A percentile compares a stretch with the other conserved stretches of the same genome.
Conservation (phyloP, 805 yeast genomes). For the Wickerhamomyces subpelliculosus region DNA sequence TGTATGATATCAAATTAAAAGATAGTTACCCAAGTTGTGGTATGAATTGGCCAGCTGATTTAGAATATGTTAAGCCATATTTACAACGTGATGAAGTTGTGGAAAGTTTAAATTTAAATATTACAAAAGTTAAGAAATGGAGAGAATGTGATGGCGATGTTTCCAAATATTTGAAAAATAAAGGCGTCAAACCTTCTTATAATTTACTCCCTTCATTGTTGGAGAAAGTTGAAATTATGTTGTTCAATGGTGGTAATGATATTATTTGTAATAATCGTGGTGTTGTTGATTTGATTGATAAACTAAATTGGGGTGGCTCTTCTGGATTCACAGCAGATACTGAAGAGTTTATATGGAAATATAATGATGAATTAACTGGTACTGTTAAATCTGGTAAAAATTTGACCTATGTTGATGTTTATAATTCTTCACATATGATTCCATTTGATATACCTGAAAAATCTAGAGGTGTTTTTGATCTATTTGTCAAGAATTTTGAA, state of each 20-base stretch:
- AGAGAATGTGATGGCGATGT: conserved; percentile 69
- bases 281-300: conserved; percentile 55
- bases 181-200: conserved; percentile 51
- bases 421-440: conserved; percentile 87
- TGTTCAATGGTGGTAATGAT: conserved; percentile 87
- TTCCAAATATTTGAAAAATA: conserved; percentile 41
- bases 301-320: conserved; percentile 58
- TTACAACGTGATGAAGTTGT: conserved; percentile 42
- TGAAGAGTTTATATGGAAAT: conserved; percentile 36
- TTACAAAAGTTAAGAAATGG: conserved; percentile 45
- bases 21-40: conserved; percentile 88
- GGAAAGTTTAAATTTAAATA: conserved; percentile 44
- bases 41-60: conserved; percentile 80
- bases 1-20: conserved; percentile 68
- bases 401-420: conserved; percentile 67
- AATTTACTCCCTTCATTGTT: conserved; percentile 62
- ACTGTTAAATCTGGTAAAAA: conserved; percentile 52
- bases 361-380: conserved; percentile 38
- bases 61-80: conserved; percentile 46
- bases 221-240: conserved; percentile 48
- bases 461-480: conserved; percentile 65
- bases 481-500: conserved; percentile 21
- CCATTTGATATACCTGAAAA: conserved; percentile 73
- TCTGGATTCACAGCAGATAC: conserved; percentile 24
- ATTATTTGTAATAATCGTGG: conserved; percentile 82